Evolutionary conservation across 2,329 filamentous ascomycete species (phyloP), one percentile per base, ranked within the genome.

Genomic region (Colletotrichum spinosum): DNA sequence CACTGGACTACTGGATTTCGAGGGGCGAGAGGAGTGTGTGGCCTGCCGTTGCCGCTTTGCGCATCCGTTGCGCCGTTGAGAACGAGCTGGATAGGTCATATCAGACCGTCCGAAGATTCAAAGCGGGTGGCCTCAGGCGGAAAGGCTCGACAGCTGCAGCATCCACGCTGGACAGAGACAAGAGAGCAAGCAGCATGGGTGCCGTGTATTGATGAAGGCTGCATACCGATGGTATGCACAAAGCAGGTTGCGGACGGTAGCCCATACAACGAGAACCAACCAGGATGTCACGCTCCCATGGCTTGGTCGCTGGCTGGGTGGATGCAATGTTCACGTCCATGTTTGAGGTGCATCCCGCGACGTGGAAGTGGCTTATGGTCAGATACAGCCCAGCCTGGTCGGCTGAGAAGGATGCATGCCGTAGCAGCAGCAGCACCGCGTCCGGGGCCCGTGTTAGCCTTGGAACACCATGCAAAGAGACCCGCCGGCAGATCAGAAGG

Each of bases 21-120:
- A 86, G 91, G 59, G 95, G 95, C 2, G 95, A 98, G 78, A 82
- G 90, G 67, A 94, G 92, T 69, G 93, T 97, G 0, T 98, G 95
- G 94, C 95, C 94, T 0, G 92, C 93, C 2, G 88, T 97, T 3
- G 90, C 90, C 38, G 93, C 94, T 12, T 78, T 98, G 67, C 90
- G 91, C 71, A 90, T 97, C 7, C 83, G 95, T 7, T 96, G 93
- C 76, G 91, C 90, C 5, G 86, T 98, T 8, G 95, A 98, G 77
- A 90, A 94, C 60, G 94, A 97, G 74, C 82, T 98, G 10, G 94
- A 97, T 75, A 83, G 90, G 51, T 92, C 92, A 0, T 97, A 97
- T 76, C 92, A 97, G 76, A 82, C 91, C 62, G 91, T 95, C 0
- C 83, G 93, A 66, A 86, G 90, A 67, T 76, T 86, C 37, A 87